Base-by-base conservation (phyloP, 805 yeast genomes). In the Starmerella apicola region DNA sequence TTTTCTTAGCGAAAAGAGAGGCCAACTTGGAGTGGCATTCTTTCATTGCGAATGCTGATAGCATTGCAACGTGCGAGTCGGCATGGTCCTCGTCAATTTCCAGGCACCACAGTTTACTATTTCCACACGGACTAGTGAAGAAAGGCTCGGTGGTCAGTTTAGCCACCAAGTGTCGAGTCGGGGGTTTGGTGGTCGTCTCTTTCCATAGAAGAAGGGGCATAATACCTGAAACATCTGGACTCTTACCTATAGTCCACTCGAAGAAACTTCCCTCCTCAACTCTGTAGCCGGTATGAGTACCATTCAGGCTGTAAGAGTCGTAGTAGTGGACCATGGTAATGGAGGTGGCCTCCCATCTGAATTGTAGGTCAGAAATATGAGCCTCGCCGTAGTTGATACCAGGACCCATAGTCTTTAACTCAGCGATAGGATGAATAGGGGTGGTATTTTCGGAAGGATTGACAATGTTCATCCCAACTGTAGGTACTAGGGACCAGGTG, bases 41-140 rank as follows among this genome's bases (percentile, higher is more conserved):
- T 38, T 48, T 52, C 17, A 54, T 43, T n/a, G 43, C 38, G 39
- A 54, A 52, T 13, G 53, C 55, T 5, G 55, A 43, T 10, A 55
- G 37, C 10, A 53, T 25, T 1, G 54, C 58, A 15, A 53, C 23
- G 17, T 39, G 50, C 2, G 55, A 53, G 12, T 35, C 27, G 3
- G 54, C 43, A 4, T 39, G 31, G 26, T 46, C 46, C 12, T 40
- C 18, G 32, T 55, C 59, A 5, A 54, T 32, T 21, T 55, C 57
- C 9, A 56, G 30, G 13, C 49, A 31, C 55, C 55, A 46, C 28
- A 50, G 41, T 10, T 19, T n/a, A 9, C 38, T 19, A 20, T 41
- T 38, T 28, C 49, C 51, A n/a, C 46, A 27, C 1, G 60, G 60
- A 37, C 42, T 43, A 16, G 36, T 37, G 24, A 55, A 42, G 17